Evolutionary conservation across 164 flowering plant species (phyloP).

Genomic region (Magnolia officinalis): DNA sequence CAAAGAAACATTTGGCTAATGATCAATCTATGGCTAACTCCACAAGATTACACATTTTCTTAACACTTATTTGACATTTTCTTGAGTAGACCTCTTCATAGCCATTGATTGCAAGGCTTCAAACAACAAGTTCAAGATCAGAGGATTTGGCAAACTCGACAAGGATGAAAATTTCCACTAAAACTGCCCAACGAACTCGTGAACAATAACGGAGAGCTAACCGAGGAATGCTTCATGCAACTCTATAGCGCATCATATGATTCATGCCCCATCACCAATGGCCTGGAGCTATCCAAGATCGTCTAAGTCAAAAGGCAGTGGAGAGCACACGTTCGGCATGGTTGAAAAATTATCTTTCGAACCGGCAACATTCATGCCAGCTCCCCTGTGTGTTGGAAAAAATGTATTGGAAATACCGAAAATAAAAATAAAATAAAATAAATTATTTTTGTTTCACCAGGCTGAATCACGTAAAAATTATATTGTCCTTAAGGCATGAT

Average conservation of each 20-base stretch:
- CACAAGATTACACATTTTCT: too few species aligned
- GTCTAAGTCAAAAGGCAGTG: conserved; percentile 33
- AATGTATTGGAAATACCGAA: too few species aligned
- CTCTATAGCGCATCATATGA: conserved; percentile 50
- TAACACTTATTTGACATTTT: not conserved
- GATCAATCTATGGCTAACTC: too few species aligned
- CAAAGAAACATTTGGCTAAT: too few species aligned
- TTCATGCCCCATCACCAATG: conserved; percentile 57
- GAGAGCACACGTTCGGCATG: conserved; percentile 40
- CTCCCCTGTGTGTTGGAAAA: conserved; percentile 22
- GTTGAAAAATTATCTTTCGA: conserved; percentile 55
- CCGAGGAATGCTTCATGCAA: conserved; percentile 71
- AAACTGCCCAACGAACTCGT: conserved; percentile 43
- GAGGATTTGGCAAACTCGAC: conserved; percentile 55
- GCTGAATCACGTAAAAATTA: too few species aligned
- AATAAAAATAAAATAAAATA: too few species aligned
- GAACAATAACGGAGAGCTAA: conserved; percentile 38
- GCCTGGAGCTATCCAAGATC: conserved; percentile 50
- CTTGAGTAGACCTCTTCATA: conserved; percentile 51
- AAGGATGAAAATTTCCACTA: conserved; percentile 60
- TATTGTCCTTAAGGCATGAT: too few species aligned
- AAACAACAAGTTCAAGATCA: conserved; percentile 41
- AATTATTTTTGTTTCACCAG: too few species aligned
- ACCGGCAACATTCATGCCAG: conserved; percentile 52
- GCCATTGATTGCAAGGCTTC: conserved; percentile 59